phyloP scores from a whole-genome alignment of 106 monocot species.

The Allium fistulosum region DNA sequence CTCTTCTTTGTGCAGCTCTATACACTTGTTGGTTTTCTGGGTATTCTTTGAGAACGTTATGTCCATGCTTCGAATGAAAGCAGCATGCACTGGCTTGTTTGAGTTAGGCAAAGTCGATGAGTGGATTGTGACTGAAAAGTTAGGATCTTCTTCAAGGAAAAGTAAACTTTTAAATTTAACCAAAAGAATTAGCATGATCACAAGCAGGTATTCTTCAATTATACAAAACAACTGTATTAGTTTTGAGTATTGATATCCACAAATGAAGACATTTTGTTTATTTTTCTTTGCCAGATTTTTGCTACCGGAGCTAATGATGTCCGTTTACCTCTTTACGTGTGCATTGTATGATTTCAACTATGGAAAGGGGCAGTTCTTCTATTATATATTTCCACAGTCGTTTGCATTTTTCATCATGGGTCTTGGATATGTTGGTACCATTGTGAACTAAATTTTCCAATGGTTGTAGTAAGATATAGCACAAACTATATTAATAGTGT shows the following conservation, averaged over 20 bases:
- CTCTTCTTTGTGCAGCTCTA: constrained; percentile 28
- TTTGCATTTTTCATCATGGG: constrained; percentile 50
- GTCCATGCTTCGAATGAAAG: constrained; percentile 56
- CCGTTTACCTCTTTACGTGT: constrained; percentile 25
- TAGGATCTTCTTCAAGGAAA: constrained; percentile 28
- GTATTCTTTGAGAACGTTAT: constrained; percentile 78
- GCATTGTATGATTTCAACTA: constrained; percentile 32
- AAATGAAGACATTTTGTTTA: not conserved
- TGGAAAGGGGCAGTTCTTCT: constrained; percentile 23
- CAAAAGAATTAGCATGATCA: not conserved
- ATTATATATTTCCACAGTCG: constrained; percentile 46
- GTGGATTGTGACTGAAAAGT: constrained; percentile 74
- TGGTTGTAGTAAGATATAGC: too few species aligned
- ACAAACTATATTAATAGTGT: too few species aligned
- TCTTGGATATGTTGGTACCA: constrained; percentile 41
- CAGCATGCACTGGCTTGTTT: constrained; percentile 38
- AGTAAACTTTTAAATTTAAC: constrained; percentile 1
- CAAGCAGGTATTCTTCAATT: constrained; percentile 4
- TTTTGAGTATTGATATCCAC: too few species aligned
- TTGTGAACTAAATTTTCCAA: not conserved
- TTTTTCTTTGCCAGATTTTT: constrained; percentile 11
- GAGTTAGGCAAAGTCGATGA: constrained; percentile 57
- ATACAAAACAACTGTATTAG: too few species aligned
- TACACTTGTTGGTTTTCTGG: constrained; percentile 65
- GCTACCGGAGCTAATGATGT: constrained; percentile 25